Evolutionary conservation across 169 alveolate genomes (phyloP), one percentile per base, ranked within the genome.

Genomic region (Eimeria falciformis): DNA sequence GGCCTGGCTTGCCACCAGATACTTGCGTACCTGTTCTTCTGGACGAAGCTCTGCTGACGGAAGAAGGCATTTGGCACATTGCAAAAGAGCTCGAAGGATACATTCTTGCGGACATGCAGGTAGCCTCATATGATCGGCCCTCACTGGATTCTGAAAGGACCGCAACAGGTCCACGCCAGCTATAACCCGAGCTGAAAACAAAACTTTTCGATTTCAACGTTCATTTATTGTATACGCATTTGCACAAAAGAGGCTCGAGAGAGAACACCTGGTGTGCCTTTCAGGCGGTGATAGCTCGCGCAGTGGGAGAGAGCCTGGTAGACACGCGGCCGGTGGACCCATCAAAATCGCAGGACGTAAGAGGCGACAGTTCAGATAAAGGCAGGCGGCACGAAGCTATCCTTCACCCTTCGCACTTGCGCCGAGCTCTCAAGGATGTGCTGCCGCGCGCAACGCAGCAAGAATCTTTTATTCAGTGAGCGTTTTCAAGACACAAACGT

Each of bases 51-150:
- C 50, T 47, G 29, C 18, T 43, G 69, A 53, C 58, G 27, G 89
- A 81, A 4, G 89, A 6, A 14, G 75, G 47, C 12, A 12, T 81
- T 27, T 55, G 89, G 89, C 75, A 81, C 0, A 81, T 81, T 27
- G 89, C 89, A 81, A 81, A 55, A 33, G 75, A 81, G 17, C 56
- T 81, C 33, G 89, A 81, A 55, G 89, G 89, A 37, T 81, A 81
- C 89, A 81, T 71, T 25, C 89, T 81, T 17, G 58, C 89, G 23
- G 89, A 81, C 89, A 29, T 81, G n/a, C 77, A 53, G n/a, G 89
- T 81, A 77, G 6, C n/a, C n/a, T n/a, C n/a, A n/a, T n/a, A n/a
- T n/a, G n/a, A n/a, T n/a, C n/a, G n/a, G n/a, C n/a, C n/a, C n/a
- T n/a, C n/a, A n/a, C n/a, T n/a, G n/a, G n/a, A n/a, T n/a, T n/a